phyloP scores from a whole-genome alignment of 2,329 filamentous ascomycete species.

The Grosmannia serpens region DNA sequence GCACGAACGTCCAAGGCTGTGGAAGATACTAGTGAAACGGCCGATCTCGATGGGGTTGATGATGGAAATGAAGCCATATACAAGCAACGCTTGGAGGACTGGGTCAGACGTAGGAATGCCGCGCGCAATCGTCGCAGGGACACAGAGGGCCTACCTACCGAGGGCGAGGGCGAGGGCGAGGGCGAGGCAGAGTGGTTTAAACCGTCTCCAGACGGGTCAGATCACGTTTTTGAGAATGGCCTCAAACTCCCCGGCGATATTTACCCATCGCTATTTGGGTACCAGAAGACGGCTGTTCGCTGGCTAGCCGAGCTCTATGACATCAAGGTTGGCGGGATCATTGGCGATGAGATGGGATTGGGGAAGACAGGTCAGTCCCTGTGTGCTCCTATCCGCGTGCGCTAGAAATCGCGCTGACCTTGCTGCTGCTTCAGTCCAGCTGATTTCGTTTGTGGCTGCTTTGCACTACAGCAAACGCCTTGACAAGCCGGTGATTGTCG shows the following conservation, averaged over 20 bases:
- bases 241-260: conserved; percentile 86
- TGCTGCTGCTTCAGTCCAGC: conserved; percentile 41
- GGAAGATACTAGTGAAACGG: conserved; percentile 20
- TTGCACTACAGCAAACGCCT: conserved; percentile 85
- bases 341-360: conserved; percentile 98
- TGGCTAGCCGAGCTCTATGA: conserved; percentile 91
- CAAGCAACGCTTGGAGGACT: conserved; percentile 60
- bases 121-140: conserved; percentile 25
- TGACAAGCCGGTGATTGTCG: conserved; percentile 74
- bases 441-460: conserved; percentile 71
- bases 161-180: conserved; percentile 28
- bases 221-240: conserved; percentile 62
- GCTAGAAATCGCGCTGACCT: conserved; percentile 40
- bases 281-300: conserved; percentile 92
- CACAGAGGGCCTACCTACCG: conserved; percentile 21
- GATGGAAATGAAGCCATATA: conserved; percentile 83
- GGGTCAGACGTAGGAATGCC: conserved; percentile 47
- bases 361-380: conserved; percentile 58
- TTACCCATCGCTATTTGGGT: conserved; percentile 83
- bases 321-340: conserved; percentile 83
- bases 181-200: conserved; percentile 64
- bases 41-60: conserved; percentile 54
- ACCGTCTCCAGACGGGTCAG: conserved; percentile 71
- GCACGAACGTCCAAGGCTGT: not conserved
- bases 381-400: not conserved